Evolutionary conservation across 2,329 filamentous ascomycete species (phyloP).

Genomic region (Torrubiella hemipterigena): DNA sequence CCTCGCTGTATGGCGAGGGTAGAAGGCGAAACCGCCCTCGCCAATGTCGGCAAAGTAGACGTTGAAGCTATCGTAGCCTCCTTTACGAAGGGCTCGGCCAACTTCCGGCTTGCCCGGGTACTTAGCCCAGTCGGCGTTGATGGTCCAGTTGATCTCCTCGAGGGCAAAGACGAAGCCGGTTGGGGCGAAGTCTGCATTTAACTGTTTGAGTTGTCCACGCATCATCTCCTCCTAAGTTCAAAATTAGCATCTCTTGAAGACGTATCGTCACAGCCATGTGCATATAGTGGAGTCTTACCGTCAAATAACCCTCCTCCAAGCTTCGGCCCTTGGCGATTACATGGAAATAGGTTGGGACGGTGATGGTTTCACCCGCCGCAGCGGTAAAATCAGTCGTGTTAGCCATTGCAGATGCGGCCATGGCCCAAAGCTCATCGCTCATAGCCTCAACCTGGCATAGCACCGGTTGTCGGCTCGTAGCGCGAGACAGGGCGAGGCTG

Average conservation of each 20-base stretch:
- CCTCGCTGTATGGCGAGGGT: too few relatives aligned
- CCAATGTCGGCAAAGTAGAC: slow-evolving; percentile 23
- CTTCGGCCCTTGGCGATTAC: neutral
- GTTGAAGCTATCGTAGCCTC: slow-evolving; percentile 25
- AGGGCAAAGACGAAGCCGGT: neutral
- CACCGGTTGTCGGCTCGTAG: too few relatives aligned
- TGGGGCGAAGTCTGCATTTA: neutral
- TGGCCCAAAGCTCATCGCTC: too few relatives aligned
- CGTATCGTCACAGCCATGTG: neutral
- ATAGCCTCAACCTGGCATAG: too few relatives aligned
- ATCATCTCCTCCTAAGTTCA: neutral
- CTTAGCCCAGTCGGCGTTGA: neutral
- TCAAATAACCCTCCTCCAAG: neutral
- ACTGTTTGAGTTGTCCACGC: neutral
- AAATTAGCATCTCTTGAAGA: neutral
- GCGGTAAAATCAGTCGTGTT: too few relatives aligned
- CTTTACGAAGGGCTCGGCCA: slow-evolving; percentile 18
- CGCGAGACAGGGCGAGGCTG: too few relatives aligned
- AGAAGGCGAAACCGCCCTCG: too few relatives aligned
- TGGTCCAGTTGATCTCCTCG: neutral
- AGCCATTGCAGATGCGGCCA: too few relatives aligned
- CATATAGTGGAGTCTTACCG: neutral
- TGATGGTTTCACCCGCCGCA: too few relatives aligned
- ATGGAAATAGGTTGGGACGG: neutral
- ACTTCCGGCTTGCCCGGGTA: neutral